phyloP scores from a whole-genome alignment of 2,329 filamentous ascomycete genomes.

The Claviceps humidiphila region DNA sequence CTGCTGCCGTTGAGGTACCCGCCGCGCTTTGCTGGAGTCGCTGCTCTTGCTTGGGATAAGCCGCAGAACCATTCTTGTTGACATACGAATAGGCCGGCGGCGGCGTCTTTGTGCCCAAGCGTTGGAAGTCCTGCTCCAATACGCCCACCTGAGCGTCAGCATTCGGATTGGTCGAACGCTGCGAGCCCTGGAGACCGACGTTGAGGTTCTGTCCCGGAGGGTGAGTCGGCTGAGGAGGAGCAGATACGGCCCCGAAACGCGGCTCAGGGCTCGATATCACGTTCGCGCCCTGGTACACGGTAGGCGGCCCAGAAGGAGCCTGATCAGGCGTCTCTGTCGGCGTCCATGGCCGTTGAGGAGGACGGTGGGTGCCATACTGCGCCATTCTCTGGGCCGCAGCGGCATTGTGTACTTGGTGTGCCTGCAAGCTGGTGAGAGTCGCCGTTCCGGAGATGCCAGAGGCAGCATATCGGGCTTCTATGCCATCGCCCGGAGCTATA shows the following conservation, averaged over 20 bases:
- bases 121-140: conserved; percentile 76
- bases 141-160: conserved; percentile 47
- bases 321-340: conserved; percentile 82
- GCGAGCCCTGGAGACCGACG: not conserved
- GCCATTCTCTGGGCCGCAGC: conserved; percentile 70
- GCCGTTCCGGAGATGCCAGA: conserved; percentile 79
- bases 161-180: conserved; percentile 13
- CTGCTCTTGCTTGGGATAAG: conserved; percentile 73
- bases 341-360: conserved; percentile 62
- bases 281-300: conserved; percentile 77
- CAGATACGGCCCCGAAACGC: conserved; percentile 26
- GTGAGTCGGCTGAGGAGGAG: conserved; percentile 25
- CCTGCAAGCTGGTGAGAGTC: conserved; percentile 60
- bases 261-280: conserved; percentile 44
- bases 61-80: conserved; percentile 34
- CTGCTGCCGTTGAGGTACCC: conserved; percentile 9
- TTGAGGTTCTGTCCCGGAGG: not conserved
- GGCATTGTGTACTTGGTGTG: conserved; percentile 52
- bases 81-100: conserved; percentile 93
- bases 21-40: conserved; percentile 25
- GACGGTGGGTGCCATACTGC: conserved; percentile 50
- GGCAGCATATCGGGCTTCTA: conserved; percentile 83
- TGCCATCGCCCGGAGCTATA: conserved; percentile 60
- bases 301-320: conserved; percentile 78
- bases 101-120: conserved; percentile 69